A percentile compares a stretch with the other conserved stretches of the same genome.
phyloP scores from a whole-genome alignment of 2,329 filamentous ascomycete species.

The Aspergillus candidus region DNA sequence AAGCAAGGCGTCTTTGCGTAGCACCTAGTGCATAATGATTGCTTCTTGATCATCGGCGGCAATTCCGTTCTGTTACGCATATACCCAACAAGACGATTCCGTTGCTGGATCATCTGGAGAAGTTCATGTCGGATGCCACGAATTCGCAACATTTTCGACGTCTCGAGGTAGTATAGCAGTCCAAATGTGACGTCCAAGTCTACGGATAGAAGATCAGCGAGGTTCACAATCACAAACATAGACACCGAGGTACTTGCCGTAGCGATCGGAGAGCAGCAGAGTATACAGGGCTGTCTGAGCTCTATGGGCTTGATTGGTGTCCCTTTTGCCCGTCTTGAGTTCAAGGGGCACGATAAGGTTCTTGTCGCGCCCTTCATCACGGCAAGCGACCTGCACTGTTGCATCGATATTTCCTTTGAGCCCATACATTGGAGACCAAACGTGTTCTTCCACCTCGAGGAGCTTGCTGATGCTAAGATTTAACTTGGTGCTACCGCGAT shows the following conservation, averaged over 20 bases:
- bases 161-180: conserved; percentile 92
- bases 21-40: conserved; percentile 76
- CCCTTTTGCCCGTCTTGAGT: conserved; percentile 82
- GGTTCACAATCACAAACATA: conserved; percentile 12
- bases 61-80: conserved; percentile 76
- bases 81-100: conserved; percentile 81
- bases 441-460: conserved; percentile 92
- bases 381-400: conserved; percentile 81
- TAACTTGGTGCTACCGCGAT: conserved; percentile 68
- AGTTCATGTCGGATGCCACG: conserved; percentile 81
- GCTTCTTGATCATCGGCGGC: conserved; percentile 77
- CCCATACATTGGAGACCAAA: conserved; percentile 97
- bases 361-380: conserved; percentile 59
- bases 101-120: conserved; percentile 92
- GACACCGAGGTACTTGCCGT: conserved; percentile 46
- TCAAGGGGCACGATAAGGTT: conserved; percentile 87
- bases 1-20: conserved; percentile 91
- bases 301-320: conserved; percentile 73
- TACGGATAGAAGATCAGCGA: conserved; percentile 17
- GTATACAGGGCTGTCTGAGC: conserved; percentile 95
- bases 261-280: conserved; percentile 83
- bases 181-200: conserved; percentile 87
- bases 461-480: conserved; percentile 87
- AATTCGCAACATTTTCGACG: conserved; percentile 76
- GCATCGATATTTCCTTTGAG: conserved; percentile 97